A percentile compares a stretch with the other conserved stretches of the same genome.
Conservation (phyloP, 345 rosid genomes). For the Eucalyptus cloeziana region DNA sequence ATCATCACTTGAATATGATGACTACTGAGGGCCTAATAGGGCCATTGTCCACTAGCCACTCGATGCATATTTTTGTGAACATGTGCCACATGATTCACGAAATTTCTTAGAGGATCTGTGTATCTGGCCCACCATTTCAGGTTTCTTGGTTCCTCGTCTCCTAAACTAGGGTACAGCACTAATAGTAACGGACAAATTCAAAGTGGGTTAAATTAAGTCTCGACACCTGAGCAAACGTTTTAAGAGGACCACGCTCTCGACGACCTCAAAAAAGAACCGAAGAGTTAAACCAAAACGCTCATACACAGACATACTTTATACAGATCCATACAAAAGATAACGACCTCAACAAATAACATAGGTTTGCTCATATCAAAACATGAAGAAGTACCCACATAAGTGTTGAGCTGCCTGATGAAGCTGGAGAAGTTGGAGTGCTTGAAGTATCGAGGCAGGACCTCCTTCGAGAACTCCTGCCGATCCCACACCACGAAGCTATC, state of each 20-base stretch:
- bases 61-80: neutral
- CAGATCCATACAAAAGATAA: neutral
- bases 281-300: neutral
- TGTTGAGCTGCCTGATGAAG: slow-evolving; percentile 10
- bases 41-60: neutral
- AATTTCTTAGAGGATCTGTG: neutral
- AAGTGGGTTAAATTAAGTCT: neutral
- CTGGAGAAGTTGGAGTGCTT: slow-evolving; percentile 56
- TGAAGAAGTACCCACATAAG: slow-evolving; percentile 27
- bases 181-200: neutral
- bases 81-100: neutral
- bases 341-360: neutral
- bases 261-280: neutral
- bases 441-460: slow-evolving; percentile 47
- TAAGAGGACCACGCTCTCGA: neutral
- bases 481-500: slow-evolving; percentile 52
- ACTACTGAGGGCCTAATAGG: neutral
- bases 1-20: neutral
- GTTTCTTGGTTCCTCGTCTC: neutral
- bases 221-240: neutral
- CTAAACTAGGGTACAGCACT: neutral
- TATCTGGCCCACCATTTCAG: neutral
- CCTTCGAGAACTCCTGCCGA: slow-evolving; percentile 15
- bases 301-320: neutral
- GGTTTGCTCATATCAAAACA: neutral